Base-by-base conservation (phyloP, 495 filamentous ascomycete species). In the Penicillium canescens region DNA sequence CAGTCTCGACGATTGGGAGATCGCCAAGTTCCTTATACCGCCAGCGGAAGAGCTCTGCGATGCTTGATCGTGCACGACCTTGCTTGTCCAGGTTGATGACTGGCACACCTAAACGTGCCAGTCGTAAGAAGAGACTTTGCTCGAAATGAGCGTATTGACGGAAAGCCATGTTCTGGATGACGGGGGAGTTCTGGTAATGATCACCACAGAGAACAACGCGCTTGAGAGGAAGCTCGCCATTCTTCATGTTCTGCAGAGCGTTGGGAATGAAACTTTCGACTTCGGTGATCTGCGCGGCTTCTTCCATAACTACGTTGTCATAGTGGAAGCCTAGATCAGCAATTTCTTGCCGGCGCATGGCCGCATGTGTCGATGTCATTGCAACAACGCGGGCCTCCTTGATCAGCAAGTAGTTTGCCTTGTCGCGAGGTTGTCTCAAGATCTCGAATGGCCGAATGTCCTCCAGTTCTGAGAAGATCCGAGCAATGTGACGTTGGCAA, bases 231-330 rank as follows among this genome's bases (percentile, higher is more conserved):
- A 88, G 78, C 58, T 90, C 78, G 34, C 89, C 89, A 51, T 84
- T 72, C 64, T 86, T 85, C 68, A 69, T 70, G 38, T 89, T 90
- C 66, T 99, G 94, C 62, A 99, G 78, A 34, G 91, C 90, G 7
- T 95, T 73, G 16, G 94, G 94, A 47, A 98, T 92, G 71, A 99
- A 97, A 62, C 90, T 96, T 64, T 98, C 95, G 39, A 97, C 89
- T 66, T 99, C 94, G 9, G 95, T 98, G 64, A 98, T 95, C 60
- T 99, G 94, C 18, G 94, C 94, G 3, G 94, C 92, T 75, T 99
- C 94, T 80, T 99, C 94, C 93, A 99, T 96, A 45, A 99, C 78
- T 12, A 99, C 88, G 58, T 96, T 98, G 71, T 98, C 92, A 60
- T 98, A 99, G 57, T 91, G 89, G 78, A 99, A 98, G 6, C 94